A percentile compares a stretch with the other conserved stretches of the same genome.
These are phyloP conservation scores for Aspergillus udagawae DNA, from an alignment of 2,329 filamentous ascomycete species.

Conservation along the genomic window DNA sequence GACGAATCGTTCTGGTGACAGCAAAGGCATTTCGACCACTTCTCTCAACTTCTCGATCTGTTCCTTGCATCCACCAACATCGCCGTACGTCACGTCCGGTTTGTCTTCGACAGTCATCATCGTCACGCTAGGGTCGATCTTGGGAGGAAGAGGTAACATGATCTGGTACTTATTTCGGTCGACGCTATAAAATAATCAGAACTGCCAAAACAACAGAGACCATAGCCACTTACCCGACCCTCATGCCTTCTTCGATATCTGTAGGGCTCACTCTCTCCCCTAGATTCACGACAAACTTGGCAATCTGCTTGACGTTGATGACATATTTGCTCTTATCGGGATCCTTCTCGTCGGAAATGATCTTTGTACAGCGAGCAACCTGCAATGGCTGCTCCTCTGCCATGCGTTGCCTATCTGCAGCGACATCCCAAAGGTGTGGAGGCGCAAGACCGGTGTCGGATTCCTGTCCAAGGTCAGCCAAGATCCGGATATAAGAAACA, in stretches of 20 bases:
- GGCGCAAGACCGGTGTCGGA: constrained; percentile 97
- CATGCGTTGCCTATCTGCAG: constrained; percentile 97
- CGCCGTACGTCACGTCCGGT: constrained; percentile 97
- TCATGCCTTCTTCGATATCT: constrained; percentile 99
- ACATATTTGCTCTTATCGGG: constrained; percentile 99
- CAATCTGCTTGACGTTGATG: constrained; percentile 99
- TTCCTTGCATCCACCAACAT: constrained; percentile 98
- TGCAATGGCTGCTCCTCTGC: constrained; percentile 96
- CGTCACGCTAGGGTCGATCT: constrained; percentile 97
- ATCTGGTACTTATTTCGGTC: constrained; percentile 99
- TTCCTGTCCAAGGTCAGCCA: constrained; percentile 56
- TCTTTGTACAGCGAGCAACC: constrained; percentile 97
- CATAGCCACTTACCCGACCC: constrained; percentile 64
- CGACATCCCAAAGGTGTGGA: constrained; percentile 97
- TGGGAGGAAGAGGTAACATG: constrained; percentile 88
- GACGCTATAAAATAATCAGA: constrained; percentile 52
- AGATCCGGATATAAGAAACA: constrained; percentile 22
- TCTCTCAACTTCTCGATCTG: constrained; percentile 98
- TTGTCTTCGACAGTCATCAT: constrained; percentile 99
- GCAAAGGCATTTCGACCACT: constrained; percentile 95
- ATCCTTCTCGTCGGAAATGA: constrained; percentile 95
- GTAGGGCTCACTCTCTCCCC: constrained; percentile 95
- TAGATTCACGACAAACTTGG: constrained; percentile 97
- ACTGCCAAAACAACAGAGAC: not conserved
- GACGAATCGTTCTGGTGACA: constrained; percentile 95